Base-by-base conservation (phyloP, 192 early-diverging fungal genomes). In the Oehlia diaphana region DNA sequence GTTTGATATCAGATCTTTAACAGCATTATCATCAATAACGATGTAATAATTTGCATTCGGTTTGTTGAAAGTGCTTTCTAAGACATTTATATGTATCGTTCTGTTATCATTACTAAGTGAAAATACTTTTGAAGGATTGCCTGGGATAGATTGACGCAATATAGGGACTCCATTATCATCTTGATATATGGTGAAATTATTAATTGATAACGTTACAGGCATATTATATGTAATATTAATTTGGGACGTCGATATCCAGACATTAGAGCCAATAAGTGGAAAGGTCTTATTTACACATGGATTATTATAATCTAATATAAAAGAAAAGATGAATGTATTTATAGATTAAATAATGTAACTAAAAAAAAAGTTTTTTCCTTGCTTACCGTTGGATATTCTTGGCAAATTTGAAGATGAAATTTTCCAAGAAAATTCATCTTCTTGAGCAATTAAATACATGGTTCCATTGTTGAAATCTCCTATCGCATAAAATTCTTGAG, bases 11-110 rank as follows among this genome's bases (percentile, higher is more conserved):
- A 12, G 16, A 21, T 26, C 26, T 58, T 33, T 21, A 14, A 74
- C 73, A 61, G 50, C 49, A 61, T 62, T 42, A 58, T 50, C 31
- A 7, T 74, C 53, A 28, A 74, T 10, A 8, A 16, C 26, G 9
- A 74, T 62, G 28, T 10, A 33, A 61, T 74, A 74, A 35, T 13
- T 61, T 14, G 31, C 53, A 42, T 61, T 74, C 2, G 50, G 47
- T 62, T 58, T 23, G 28, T 74, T 74, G 37, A 74, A 74, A 0
- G 73, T 74, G 28, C 73, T 74, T 53, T 26, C 19, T n/a, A 74
- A 62, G 9, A 74, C 53, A 28, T 74, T n/a, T 12, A 26, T 9
- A 61, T 26, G 7, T 37, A 58, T 1, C 0, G 73, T 74, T 10
- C 33, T 31, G 0, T 14, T 74, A 62, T 31, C 14, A 6, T 8